These are phyloP conservation scores for Aspergillus sp. DNA, from an alignment of 2,329 filamentous ascomycete genomes.

Conservation along the genomic window DNA sequence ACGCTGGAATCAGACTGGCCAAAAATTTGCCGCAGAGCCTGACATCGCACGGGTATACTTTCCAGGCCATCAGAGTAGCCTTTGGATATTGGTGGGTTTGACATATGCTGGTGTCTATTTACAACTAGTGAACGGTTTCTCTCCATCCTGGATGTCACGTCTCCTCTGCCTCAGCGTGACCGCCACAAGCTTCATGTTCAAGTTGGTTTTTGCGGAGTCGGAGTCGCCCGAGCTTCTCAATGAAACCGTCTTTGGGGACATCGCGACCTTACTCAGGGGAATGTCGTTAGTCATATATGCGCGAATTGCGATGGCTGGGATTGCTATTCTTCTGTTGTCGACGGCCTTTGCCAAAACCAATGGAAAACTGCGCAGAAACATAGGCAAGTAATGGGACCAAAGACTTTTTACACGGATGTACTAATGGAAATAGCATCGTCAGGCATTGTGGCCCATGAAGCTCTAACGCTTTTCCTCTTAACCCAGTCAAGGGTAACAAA, in stretches of 20 bases:
- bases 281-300: constrained; percentile 51
- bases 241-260: constrained; percentile 31
- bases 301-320: constrained; percentile 50
- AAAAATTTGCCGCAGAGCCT: constrained; percentile 88
- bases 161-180: constrained; percentile 44
- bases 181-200: constrained; percentile 72
- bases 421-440: constrained; percentile 18
- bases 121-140: constrained; percentile 38
- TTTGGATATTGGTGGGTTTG: constrained; percentile 72
- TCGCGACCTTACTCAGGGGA: constrained; percentile 40
- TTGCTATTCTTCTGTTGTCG: constrained; percentile 32
- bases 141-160: constrained; percentile 24
- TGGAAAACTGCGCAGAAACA: not conserved
- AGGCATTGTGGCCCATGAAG: constrained; percentile 53
- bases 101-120: constrained; percentile 65
- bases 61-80: constrained; percentile 59
- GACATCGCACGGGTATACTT: constrained; percentile 79
- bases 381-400: constrained; percentile 17
- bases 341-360: constrained; percentile 19
- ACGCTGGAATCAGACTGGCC: constrained; percentile 95
- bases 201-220: constrained; percentile 80
- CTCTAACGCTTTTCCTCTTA: constrained; percentile 75
- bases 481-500: constrained; percentile 86
- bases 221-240: constrained; percentile 80
- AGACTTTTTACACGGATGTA: not conserved